A percentile compares a stretch with the other conserved stretches of the same genome.
Evolutionary conservation across 1,284 basidiomycete genomes (phyloP).

Genomic region (Malassezia slooffiae): DNA sequence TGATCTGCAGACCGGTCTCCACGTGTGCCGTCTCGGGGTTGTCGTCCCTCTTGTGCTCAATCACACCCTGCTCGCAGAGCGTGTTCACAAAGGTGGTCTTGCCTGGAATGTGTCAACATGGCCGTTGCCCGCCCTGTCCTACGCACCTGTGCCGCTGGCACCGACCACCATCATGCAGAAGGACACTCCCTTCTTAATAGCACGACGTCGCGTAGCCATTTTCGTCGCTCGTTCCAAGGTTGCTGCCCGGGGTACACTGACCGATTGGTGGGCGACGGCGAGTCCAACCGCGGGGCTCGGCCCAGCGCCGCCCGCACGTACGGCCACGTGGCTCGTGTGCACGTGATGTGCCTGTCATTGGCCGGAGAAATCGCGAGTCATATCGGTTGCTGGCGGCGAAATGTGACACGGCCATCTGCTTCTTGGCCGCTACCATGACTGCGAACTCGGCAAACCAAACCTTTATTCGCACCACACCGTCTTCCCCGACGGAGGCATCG

Average conservation of each 20-base stretch:
- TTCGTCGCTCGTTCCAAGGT: too few species aligned
- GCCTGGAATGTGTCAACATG: conserved; percentile 12
- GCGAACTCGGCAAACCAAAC: conserved; percentile 8
- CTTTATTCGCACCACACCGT: conserved; percentile 6
- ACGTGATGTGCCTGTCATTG: too few species aligned
- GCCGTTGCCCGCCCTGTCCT: background rate
- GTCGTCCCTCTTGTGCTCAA: conserved; percentile 66
- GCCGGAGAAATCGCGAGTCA: too few species aligned
- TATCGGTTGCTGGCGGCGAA: too few species aligned
- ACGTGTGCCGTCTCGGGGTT: conserved; percentile 79
- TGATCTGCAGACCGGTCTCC: conserved; percentile 89
- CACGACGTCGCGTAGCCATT: conserved; percentile 37
- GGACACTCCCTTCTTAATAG: conserved; percentile 46
- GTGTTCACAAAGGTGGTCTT: conserved; percentile 46
- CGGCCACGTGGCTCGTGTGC: too few species aligned
- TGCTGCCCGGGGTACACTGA: too few species aligned
- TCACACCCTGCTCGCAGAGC: conserved; percentile 48
- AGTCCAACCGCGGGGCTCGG: too few species aligned
- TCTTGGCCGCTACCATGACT: conserved; percentile 2
- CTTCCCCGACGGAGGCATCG: conserved; percentile 2
- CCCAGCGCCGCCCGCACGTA: too few species aligned
- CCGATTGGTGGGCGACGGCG: too few species aligned
- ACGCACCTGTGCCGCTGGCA: conserved; percentile 39
- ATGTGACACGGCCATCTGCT: too few species aligned
- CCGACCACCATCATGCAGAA: conserved; percentile 47